Percentiles rank a stretch among this genome's conserved stretches.
phyloP scores from a whole-genome alignment of 2,329 filamentous ascomycete species.

The Ophiostoma tasmaniense region DNA sequence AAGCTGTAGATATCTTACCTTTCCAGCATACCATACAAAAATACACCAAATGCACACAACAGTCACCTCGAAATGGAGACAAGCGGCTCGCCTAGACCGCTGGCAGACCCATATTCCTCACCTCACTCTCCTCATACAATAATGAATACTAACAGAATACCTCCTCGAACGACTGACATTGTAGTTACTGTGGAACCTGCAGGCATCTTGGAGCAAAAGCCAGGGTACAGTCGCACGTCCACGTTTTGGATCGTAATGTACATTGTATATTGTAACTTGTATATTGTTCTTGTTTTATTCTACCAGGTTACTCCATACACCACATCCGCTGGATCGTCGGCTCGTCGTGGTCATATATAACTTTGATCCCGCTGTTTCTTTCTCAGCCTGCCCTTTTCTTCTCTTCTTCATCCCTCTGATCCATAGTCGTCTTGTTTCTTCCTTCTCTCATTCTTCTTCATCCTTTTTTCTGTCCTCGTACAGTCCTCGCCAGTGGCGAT shows the following conservation, averaged over 20 bases:
- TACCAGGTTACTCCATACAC: background rate
- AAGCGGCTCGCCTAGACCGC: background rate
- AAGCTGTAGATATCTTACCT: too few species aligned
- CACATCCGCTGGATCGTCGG: background rate
- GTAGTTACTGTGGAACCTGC: background rate
- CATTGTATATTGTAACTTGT: background rate
- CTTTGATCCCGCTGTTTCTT: background rate
- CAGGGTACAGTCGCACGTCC: background rate
- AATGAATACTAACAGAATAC: background rate
- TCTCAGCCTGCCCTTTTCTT: background rate
- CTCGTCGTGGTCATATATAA: background rate
- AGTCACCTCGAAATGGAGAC: too few species aligned
- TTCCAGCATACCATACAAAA: too few species aligned
- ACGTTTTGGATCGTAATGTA: background rate
- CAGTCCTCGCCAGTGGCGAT: background rate
- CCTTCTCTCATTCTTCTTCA: background rate
- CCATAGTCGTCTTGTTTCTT: constrained; percentile 2
- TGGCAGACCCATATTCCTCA: background rate
- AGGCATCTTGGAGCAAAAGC: background rate
- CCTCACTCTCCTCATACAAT: background rate
- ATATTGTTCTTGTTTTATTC: background rate
- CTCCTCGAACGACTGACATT: background rate
- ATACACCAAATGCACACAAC: too few species aligned
- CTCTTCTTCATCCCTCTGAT: background rate
- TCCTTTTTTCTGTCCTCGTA: background rate